phyloP scores from a whole-genome alignment of 2,329 filamentous ascomycete genomes.

The Verticillium dahliae region DNA sequence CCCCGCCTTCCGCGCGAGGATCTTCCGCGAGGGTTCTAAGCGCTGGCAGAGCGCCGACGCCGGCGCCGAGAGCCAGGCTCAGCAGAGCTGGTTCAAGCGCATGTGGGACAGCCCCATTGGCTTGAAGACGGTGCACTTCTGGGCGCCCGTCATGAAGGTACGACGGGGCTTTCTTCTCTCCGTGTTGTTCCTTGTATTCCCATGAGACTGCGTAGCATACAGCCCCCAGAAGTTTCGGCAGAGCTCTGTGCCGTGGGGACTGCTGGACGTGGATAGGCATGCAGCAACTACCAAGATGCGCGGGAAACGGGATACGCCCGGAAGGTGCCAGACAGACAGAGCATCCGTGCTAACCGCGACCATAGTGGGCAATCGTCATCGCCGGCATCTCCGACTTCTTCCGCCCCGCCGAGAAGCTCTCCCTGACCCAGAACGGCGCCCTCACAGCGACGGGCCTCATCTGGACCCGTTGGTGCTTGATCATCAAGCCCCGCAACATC shows the following conservation, averaged over 20 bases:
- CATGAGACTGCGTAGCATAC: no score
- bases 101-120: constrained; percentile 80
- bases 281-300: no score
- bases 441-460: constrained; percentile 88
- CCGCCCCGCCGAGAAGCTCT: constrained; percentile 87
- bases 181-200: no score
- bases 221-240: no score
- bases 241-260: no score
- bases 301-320: no score
- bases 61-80: constrained; percentile 33
- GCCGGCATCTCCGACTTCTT: constrained; percentile 88
- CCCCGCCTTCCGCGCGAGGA: constrained; percentile 32
- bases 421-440: constrained; percentile 84
- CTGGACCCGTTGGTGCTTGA: constrained; percentile 98
- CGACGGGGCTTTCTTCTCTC: constrained; percentile 5
- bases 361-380: constrained; percentile 85
- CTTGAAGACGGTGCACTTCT: constrained; percentile 95
- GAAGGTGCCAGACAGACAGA: no score
- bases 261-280: no score
- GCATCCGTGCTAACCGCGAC: neutral
- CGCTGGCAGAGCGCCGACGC: constrained; percentile 67
- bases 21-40: constrained; percentile 36
- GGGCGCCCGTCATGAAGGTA: constrained; percentile 89
- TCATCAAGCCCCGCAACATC: constrained; percentile 90
- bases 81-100: constrained; percentile 60